Conservation (phyloP, 176 grass and related monocot genomes). For the Elaeis guineensis region DNA sequence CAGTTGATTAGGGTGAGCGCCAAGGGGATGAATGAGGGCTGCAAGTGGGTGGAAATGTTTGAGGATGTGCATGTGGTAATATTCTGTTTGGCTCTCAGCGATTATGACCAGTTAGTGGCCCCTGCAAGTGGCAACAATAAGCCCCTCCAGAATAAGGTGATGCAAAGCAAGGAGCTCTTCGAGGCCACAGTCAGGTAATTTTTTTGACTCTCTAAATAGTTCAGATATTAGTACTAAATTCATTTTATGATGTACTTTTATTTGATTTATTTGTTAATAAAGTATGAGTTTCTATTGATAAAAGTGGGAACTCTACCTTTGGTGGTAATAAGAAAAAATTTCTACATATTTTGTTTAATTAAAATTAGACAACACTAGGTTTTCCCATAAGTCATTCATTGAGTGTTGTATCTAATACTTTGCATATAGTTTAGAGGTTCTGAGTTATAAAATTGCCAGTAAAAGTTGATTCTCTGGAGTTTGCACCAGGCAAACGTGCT, state of each 20-base stretch:
- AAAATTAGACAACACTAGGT: too few relatives aligned
- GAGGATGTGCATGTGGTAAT: conserved; percentile 86
- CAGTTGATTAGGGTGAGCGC: conserved; percentile 77
- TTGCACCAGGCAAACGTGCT: conserved; percentile 58
- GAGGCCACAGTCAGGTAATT: conserved; percentile 75
- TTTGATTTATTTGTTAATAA: too few relatives aligned
- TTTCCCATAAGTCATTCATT: too few relatives aligned
- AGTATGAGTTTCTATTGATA: too few relatives aligned
- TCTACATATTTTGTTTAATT: too few relatives aligned
- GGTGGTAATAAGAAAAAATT: too few relatives aligned
- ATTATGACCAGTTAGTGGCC: conserved; percentile 54
- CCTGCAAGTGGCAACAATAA: conserved; percentile 27
- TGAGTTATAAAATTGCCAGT: too few relatives aligned
- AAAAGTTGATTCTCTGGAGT: background rate
- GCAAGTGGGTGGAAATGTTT: conserved; percentile 99
- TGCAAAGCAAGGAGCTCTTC: conserved; percentile 81
- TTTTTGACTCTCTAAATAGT: background rate
- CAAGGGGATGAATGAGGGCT: conserved; percentile 83
- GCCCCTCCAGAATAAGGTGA: conserved; percentile 69
- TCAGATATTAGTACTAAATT: background rate
- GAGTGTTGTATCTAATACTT: too few relatives aligned
- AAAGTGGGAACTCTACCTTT: too few relatives aligned
- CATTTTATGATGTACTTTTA: too few relatives aligned
- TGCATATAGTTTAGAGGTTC: too few relatives aligned
- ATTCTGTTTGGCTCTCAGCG: conserved; percentile 72